Evolutionary conservation across 2,329 filamentous ascomycete genomes (phyloP), one percentile per base, ranked within the genome.

Genomic region (Scytalidium sp.): DNA sequence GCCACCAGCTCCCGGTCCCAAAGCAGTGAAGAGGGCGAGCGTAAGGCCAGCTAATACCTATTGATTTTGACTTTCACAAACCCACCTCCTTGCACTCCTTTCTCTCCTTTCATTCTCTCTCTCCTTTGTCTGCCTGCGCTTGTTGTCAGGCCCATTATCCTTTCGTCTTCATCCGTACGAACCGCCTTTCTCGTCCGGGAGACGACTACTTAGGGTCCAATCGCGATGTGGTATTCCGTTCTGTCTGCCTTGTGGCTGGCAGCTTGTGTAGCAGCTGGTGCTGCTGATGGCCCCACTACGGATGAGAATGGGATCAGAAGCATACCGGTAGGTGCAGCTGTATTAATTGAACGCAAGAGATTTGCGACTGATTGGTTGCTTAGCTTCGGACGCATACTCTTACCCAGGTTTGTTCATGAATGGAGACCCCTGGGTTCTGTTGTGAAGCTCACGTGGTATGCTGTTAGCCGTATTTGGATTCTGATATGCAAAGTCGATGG

Each of bases 401-500:
- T 55, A 75, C 80, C 67, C 81, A 87, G 78, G 88, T 92, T 74
- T 70, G 85, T 59, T n/a, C 19, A 15, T 36, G 32, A 15, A 36
- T 15, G 13, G 25, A 13, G 21, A 11, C 25, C 42, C 41, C 27
- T 15, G 5, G 32, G 8, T 36, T 6, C 32, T 8, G 15, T 15
- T 36, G 5, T n/a, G 32, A 8, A 36, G 32, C 32, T 36, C 32
- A 36, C 32, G 32, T 36, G 32, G 13, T 36, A 36, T n/a, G 5
- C 15, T 36, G 6, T 36, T 66, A 97, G 88, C 94, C 94, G 55
- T 99, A 97, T 73, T 84, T 99, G 62, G 94, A 99, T 74, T 94
- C 91, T 53, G 94, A 97, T 70, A 92, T 97, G 86, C 88, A 95
- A 75, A 96, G 90, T 75, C 87, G 94, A 67, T 99, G 94, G 93